Evolutionary conservation across 208 protist species (phyloP).

Genomic region (Porcisia hertigi): DNA sequence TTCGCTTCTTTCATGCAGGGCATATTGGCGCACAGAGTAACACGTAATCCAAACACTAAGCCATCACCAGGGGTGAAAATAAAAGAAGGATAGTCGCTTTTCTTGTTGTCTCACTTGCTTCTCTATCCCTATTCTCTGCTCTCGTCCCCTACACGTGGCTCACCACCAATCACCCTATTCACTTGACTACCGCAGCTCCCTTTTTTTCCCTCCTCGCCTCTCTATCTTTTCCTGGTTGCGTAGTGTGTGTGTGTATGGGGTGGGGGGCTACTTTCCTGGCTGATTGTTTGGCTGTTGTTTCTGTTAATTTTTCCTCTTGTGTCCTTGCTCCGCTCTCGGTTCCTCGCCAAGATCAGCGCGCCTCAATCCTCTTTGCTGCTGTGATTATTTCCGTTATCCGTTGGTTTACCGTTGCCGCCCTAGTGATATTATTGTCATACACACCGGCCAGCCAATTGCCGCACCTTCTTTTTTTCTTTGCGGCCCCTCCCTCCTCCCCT

Average conservation of each 20-base stretch:
- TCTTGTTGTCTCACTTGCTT: not conserved
- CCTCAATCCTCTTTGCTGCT: conserved; percentile 2
- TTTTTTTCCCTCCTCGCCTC: not conserved
- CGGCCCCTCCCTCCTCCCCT: not conserved
- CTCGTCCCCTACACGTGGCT: not conserved
- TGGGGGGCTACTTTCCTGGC: not conserved
- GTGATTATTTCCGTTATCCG: conserved; percentile 14
- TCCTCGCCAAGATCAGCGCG: not conserved
- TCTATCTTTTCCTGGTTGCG: conserved; percentile 14
- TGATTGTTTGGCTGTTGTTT: not conserved
- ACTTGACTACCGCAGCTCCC: not conserved
- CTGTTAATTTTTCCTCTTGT: not conserved
- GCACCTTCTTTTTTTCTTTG: not conserved
- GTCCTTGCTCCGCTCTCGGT: conserved; percentile 20
- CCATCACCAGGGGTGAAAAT: not conserved
- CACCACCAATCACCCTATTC: not conserved
- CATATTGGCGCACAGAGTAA: not conserved
- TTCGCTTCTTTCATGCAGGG: not conserved
- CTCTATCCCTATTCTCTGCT: conserved; percentile 12
- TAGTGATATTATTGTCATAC: not conserved
- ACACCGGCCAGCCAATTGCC: not conserved
- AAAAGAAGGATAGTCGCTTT: not conserved
- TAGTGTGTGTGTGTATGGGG: not conserved
- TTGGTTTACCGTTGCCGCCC: conserved; percentile 13
- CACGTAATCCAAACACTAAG: not conserved